These are phyloP conservation scores for Diatrype stigma DNA, from an alignment of 2,329 filamentous ascomycete species.

Conservation along the genomic window DNA sequence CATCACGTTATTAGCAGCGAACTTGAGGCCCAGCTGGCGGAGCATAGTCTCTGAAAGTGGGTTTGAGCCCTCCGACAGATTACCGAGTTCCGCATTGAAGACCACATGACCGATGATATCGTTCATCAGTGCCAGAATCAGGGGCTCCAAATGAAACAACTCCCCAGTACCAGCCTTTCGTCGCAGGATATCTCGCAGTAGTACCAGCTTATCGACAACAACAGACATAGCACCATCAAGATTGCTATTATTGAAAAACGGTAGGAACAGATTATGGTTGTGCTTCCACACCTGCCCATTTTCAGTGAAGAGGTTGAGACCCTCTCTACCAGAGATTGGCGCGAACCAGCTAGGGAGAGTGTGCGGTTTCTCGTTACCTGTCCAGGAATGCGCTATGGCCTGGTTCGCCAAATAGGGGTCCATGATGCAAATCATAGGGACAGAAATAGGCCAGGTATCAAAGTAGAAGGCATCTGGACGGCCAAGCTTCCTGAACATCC, in stretches of 20 bases:
- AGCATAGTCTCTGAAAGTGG: conserved; percentile 28
- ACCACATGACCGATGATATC: conserved; percentile 28
- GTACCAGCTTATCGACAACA: conserved; percentile 24
- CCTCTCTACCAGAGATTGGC: conserved; percentile 25
- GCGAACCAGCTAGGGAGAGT: conserved; percentile 26
- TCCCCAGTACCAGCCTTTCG: conserved; percentile 12
- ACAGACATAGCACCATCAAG: conserved; percentile 25
- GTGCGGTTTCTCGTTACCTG: conserved; percentile 22
- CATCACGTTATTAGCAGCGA: conserved; percentile 20
- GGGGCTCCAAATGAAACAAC: conserved; percentile 20
- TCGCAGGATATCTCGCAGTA: conserved; percentile 22
- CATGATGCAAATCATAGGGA: conserved; percentile 23
- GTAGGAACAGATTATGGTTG: conserved; percentile 24
- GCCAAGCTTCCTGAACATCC: conserved; percentile 15
- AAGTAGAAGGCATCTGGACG: conserved; percentile 25
- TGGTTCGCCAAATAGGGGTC: conserved; percentile 28
- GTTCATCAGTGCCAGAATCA: conserved; percentile 27
- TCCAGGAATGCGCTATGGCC: conserved; percentile 21
- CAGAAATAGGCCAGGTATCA: conserved; percentile 24
- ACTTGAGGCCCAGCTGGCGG: conserved; percentile 22
- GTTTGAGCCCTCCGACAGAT: conserved; percentile 24
- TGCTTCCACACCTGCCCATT: conserved; percentile 28
- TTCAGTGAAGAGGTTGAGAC: conserved; percentile 27
- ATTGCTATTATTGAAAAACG: conserved; percentile 29
- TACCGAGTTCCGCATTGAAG: conserved; percentile 27